These are phyloP conservation scores for Ustilago hordei DNA, from an alignment of 1,284 basidiomycete species.

Conservation along the genomic window DNA sequence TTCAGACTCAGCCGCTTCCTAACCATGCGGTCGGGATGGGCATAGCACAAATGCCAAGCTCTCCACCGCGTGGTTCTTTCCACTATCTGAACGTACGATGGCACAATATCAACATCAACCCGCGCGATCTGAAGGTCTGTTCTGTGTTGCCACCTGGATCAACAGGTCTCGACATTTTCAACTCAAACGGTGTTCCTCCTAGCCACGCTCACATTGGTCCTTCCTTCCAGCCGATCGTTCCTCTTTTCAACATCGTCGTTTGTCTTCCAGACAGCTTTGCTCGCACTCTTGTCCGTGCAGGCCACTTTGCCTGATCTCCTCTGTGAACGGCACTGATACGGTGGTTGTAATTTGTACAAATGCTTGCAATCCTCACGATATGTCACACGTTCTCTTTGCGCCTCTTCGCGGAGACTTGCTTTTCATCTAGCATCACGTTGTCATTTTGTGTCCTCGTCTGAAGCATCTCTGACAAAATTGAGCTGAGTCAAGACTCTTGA, in stretches of 20 bases:
- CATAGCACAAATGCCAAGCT: not conserved
- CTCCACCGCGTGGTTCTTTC: not conserved
- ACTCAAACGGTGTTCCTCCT: constrained; percentile 34
- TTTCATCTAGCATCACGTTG: too few relatives aligned
- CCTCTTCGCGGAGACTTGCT: too few relatives aligned
- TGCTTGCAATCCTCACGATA: not conserved
- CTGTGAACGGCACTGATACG: not conserved
- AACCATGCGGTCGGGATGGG: not conserved
- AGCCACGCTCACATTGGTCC: constrained; percentile 25
- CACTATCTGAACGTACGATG: constrained; percentile 4
- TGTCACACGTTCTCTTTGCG: not conserved
- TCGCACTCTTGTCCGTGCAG: constrained; percentile 26
- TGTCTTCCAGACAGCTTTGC: constrained; percentile 27
- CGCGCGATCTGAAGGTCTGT: constrained; percentile 26
- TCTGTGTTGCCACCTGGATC: constrained; percentile 12
- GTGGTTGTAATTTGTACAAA: not conserved
- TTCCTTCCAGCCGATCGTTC: constrained; percentile 22
- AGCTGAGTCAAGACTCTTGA: too few relatives aligned
- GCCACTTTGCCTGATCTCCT: constrained; percentile 12
- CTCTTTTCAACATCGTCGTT: constrained; percentile 30
- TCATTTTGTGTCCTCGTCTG: too few relatives aligned
- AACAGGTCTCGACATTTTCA: constrained; percentile 33
- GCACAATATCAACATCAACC: constrained; percentile 18
- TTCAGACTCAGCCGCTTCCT: constrained; percentile 1
- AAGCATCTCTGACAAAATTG: too few relatives aligned